Percentiles rank a stretch among this genome's conserved stretches.
phyloP scores from a whole-genome alignment of 2,329 filamentous ascomycete genomes.

The Didymella arachidicola region DNA sequence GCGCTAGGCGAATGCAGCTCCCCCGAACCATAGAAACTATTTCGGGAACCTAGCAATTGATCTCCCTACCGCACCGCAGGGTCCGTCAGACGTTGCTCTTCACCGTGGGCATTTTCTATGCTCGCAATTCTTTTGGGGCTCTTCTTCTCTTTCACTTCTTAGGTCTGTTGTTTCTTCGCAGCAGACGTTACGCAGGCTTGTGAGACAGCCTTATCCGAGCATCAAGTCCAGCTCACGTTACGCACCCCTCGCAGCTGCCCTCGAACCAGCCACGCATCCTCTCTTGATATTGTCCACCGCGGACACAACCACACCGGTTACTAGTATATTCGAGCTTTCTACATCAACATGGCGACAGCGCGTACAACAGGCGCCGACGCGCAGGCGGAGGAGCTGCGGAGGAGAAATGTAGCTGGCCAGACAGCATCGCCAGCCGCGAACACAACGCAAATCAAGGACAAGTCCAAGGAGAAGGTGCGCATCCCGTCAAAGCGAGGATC shows the following conservation, averaged over 20 bases:
- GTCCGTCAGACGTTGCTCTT: constrained; percentile 28
- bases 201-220: constrained; percentile 12
- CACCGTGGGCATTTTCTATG: constrained; percentile 24
- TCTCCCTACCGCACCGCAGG: constrained; percentile 30
- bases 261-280: constrained; percentile 27
- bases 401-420: constrained; percentile 53
- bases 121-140: constrained; percentile 21
- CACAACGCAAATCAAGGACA: constrained; percentile 51
- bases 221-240: constrained; percentile 11
- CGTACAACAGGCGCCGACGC: constrained; percentile 52
- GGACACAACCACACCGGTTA: background rate
- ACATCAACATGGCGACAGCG: constrained; percentile 38
- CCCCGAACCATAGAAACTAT: constrained; percentile 33
- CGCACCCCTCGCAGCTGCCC: constrained; percentile 22
- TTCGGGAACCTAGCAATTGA: constrained; percentile 35
- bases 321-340: background rate
- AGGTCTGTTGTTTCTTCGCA: constrained; percentile 16
- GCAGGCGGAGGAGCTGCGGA: constrained; percentile 55
- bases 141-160: constrained; percentile 24
- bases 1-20: constrained; percentile 27
- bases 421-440: constrained; percentile 40
- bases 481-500: background rate
- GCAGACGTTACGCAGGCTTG: constrained; percentile 15
- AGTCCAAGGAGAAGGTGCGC: constrained; percentile 58
- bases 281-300: constrained; percentile 13